Base-by-base conservation (phyloP, 2,329 filamentous ascomycete species). In the Uncinocarpus reesii region DNA sequence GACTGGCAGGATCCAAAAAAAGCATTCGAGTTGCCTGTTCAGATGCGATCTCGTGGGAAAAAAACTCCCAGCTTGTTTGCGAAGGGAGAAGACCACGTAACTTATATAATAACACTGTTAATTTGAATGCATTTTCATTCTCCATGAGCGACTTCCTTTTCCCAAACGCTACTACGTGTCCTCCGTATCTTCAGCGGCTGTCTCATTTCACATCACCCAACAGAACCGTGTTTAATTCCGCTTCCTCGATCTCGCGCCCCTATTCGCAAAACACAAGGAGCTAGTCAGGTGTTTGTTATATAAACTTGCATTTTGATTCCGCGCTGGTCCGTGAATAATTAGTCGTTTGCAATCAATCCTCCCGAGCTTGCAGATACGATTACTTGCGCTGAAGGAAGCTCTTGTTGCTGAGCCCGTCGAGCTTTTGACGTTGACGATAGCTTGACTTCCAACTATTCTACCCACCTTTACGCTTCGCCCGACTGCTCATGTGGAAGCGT, bases 281-380 rank as follows among this genome's bases (percentile, higher is more conserved):
- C 35, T 8, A 16, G 15, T 8, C 7, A 8, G 3, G 35, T 37
- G 13, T 4, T 18, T 37, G 6, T 11, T 21, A 11, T 15, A 21
- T n/a, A 21, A 34, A 16, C 28, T 24, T 24, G 16, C 4, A 11
- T 15, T 18, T 15, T 18, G 29, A 37, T 34, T 34, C 29, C 41
- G 16, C 28, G 28, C 41, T 43, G 41, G 41, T 21, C 41, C 41
- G 41, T 43, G 41, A 32, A 13, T n/a, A n/a, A n/a, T n/a, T n/a
- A n/a, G n/a, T n/a, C n/a, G n/a, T n/a, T n/a, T n/a, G n/a, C 41
- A 11, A 43, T 16, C 41, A 29, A 34, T 34, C 10, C 3, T 23
- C 15, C 20, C n/a, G 18, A n/a, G n/a, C 7, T 40, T 4, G 13
- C 13, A 10, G 7, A 13, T 10, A 23, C 8, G 20, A 11, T 40